These are phyloP conservation scores for Yarrowia porcina DNA, from an alignment of 805 yeast species.

Conservation along the genomic window DNA sequence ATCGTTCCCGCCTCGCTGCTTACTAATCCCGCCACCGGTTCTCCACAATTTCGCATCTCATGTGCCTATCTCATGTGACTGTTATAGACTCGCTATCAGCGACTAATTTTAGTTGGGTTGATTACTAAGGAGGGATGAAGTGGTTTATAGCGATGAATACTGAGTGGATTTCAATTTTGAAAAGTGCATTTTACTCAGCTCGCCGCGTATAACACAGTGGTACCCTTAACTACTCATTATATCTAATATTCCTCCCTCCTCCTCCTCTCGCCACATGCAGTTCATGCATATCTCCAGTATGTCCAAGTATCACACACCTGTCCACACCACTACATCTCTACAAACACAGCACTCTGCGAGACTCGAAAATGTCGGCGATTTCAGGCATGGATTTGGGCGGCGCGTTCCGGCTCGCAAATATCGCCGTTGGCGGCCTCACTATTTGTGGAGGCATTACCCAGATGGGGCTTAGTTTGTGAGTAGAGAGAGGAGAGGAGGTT, in stretches of 20 bases:
- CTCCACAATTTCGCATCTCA: neutral
- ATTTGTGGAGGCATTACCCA: slow-evolving; percentile 37
- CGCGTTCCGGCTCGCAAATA: slow-evolving; percentile 37
- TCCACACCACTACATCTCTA: slow-evolving; percentile 17
- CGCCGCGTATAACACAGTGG: neutral
- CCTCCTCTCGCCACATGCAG: neutral
- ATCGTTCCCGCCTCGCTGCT: neutral
- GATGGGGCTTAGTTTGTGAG: slow-evolving; percentile 28
- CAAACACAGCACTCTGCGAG: too few species aligned
- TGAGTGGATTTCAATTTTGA: neutral
- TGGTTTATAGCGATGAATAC: neutral
- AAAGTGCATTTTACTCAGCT: neutral
- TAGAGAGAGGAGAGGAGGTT: too few species aligned
- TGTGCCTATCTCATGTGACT: neutral
- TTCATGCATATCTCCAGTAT: slow-evolving; percentile 6
- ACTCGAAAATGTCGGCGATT: slow-evolving; percentile 24
- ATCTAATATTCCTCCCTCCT: neutral
- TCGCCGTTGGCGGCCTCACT: slow-evolving; percentile 36
- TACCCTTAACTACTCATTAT: neutral
- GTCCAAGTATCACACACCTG: neutral
- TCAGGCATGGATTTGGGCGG: slow-evolving; percentile 32
- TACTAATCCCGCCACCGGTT: neutral
- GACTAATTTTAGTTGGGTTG: neutral
- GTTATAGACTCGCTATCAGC: neutral
- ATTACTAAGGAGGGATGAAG: neutral